Conservation (phyloP, 768 basidiomycete species). For the Zangia roseola region DNA sequence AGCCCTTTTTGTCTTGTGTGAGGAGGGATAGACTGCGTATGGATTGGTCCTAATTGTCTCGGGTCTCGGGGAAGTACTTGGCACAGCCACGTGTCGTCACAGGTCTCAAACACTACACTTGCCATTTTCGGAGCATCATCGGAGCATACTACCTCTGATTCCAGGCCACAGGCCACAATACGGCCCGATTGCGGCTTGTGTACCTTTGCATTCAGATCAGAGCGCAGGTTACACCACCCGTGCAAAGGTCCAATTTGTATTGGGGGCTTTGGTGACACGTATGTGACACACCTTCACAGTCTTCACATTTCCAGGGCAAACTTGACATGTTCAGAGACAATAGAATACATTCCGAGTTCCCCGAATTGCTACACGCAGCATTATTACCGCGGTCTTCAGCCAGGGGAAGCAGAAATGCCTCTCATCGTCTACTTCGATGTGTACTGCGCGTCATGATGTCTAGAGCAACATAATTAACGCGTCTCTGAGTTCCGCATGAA, state of each 20-base stretch:
- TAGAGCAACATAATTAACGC: too few relatives aligned
- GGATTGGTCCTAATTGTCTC: constrained; percentile 22
- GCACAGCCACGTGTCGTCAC: constrained; percentile 18
- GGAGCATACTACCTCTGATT: too few relatives aligned
- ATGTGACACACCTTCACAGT: too few relatives aligned
- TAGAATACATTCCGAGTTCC: neutral
- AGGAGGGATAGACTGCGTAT: neutral
- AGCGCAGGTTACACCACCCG: too few relatives aligned
- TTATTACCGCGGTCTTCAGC: too few relatives aligned
- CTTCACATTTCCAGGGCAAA: neutral
- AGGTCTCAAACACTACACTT: constrained; percentile 18
- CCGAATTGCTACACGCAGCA: neutral
- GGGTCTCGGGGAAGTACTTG: constrained; percentile 3
- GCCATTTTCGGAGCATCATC: constrained; percentile 18
- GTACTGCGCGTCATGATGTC: too few relatives aligned
- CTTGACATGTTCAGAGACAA: constrained; percentile 9
- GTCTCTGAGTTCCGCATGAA: too few relatives aligned
- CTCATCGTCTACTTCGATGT: neutral
- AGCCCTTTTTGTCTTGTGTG: constrained; percentile 18
- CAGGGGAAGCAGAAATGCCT: neutral
- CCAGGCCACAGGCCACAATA: too few relatives aligned
- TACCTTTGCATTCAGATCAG: too few relatives aligned
- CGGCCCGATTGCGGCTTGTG: too few relatives aligned
- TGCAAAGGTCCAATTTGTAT: neutral
- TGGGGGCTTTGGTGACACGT: too few relatives aligned